phyloP scores from a whole-genome alignment of 179 eudicot genomes.

The Beta corolliflora region DNA sequence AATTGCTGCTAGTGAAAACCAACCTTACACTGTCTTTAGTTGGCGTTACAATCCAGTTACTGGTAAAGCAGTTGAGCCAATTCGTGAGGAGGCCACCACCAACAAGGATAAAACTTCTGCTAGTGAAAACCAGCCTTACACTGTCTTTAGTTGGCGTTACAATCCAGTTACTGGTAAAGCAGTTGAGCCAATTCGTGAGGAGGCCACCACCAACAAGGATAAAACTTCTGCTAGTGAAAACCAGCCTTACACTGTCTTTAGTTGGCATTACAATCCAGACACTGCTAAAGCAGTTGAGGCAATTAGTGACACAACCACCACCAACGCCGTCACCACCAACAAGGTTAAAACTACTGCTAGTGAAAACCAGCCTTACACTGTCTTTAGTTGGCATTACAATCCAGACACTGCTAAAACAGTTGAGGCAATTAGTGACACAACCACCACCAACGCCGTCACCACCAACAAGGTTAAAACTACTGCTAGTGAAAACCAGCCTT shows the following conservation, averaged over 20 bases:
- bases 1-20: not conserved
- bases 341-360: too few relatives aligned
- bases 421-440: too few relatives aligned
- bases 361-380: not conserved
- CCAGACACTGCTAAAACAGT: not conserved
- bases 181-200: too few relatives aligned
- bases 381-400: not conserved
- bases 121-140: not conserved
- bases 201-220: not conserved
- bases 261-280: not conserved
- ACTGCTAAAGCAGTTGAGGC: too few relatives aligned
- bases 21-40: not conserved
- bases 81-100: too few relatives aligned
- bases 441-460: too few relatives aligned
- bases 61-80: not conserved
- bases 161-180: not conserved
- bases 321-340: too few relatives aligned
- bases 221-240: too few relatives aligned
- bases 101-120: not conserved
- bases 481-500: too few relatives aligned
- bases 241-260: not conserved
- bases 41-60: not conserved
- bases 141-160: not conserved
- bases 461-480: too few relatives aligned
- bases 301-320: too few relatives aligned